phyloP scores from a whole-genome alignment of 2,329 filamentous ascomycete genomes.

The Claviceps sp. region DNA sequence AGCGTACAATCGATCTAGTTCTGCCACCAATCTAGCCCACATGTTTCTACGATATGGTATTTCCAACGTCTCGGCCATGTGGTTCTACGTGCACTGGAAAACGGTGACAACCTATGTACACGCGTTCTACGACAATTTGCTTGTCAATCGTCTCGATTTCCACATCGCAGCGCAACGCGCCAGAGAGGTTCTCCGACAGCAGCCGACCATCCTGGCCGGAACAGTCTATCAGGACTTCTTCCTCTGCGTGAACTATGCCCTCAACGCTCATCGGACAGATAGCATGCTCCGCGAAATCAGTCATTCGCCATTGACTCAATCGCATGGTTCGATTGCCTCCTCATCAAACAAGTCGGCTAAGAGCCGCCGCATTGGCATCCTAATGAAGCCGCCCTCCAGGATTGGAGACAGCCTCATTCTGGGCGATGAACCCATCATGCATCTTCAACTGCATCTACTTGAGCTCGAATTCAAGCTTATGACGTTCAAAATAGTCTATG shows the following conservation, averaged over 20 bases:
- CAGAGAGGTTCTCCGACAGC: slow-evolving; percentile 13
- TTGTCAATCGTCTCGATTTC: slow-evolving; percentile 15
- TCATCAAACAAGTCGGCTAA: slow-evolving; percentile 12
- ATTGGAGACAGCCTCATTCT: slow-evolving; percentile 11
- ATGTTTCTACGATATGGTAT: slow-evolving; percentile 15
- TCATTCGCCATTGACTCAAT: slow-evolving; percentile 11
- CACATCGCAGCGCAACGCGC: slow-evolving; percentile 16
- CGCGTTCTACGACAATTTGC: slow-evolving; percentile 14
- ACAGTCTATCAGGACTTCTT: slow-evolving; percentile 16
- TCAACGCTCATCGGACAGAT: slow-evolving; percentile 8
- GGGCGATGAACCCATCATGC: slow-evolving; percentile 14
- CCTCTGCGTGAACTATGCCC: slow-evolving; percentile 18
- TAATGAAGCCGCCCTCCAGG: slow-evolving; percentile 11
- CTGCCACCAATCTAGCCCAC: slow-evolving; percentile 15
- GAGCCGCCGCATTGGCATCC: slow-evolving; percentile 9
- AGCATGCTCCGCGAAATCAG: slow-evolving; percentile 10
- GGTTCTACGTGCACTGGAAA: slow-evolving; percentile 17
- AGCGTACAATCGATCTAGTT: slow-evolving; percentile 14
- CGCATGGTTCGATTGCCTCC: slow-evolving; percentile 11
- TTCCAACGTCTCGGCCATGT: slow-evolving; percentile 17
- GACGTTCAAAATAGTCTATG: slow-evolving; percentile 16
- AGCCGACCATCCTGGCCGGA: slow-evolving; percentile 11
- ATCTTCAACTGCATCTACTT: slow-evolving; percentile 15
- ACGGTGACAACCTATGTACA: slow-evolving; percentile 16
- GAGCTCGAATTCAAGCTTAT: slow-evolving; percentile 18